Evolutionary conservation across 176 grass and related monocot genomes (phyloP).

Genomic region (Cenchrus americanus): DNA sequence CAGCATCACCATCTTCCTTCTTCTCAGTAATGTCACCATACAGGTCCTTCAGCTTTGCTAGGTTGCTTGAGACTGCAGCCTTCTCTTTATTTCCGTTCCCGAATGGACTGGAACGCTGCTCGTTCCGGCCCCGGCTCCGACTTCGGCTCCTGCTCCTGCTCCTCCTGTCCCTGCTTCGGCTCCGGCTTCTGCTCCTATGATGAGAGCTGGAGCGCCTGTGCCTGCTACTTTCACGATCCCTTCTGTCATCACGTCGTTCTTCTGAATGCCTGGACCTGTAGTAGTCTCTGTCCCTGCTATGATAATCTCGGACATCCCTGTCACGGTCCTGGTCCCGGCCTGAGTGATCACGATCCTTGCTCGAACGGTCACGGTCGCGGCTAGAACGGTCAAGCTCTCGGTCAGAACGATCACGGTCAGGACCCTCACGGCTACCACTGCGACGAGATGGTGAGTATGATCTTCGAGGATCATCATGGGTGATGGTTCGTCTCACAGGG

Average conservation of each 20-base stretch:
- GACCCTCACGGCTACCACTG: slow-evolving; percentile 25
- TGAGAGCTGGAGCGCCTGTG: slow-evolving; percentile 53
- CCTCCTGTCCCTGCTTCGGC: slow-evolving; percentile 38
- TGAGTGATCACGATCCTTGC: background rate
- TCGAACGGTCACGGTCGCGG: background rate
- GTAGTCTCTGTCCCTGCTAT: slow-evolving; percentile 46
- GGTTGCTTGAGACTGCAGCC: slow-evolving; percentile 58
- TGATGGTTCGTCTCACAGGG: slow-evolving; percentile 61
- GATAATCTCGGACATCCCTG: slow-evolving; percentile 38
- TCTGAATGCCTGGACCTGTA: slow-evolving; percentile 50
- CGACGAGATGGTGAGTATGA: slow-evolving; percentile 41
- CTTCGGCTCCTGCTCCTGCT: slow-evolving; percentile 49
- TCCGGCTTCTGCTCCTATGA: slow-evolving; percentile 49
- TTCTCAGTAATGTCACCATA: slow-evolving; percentile 73
- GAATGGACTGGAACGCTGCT: slow-evolving; percentile 48
- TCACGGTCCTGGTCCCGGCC: slow-evolving; percentile 19
- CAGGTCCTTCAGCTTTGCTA: slow-evolving; percentile 86
- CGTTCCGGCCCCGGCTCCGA: slow-evolving; percentile 41
- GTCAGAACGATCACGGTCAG: slow-evolving; percentile 34
- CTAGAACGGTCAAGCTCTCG: slow-evolving; percentile 22
- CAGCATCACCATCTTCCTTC: slow-evolving; percentile 49
- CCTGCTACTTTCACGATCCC: slow-evolving; percentile 49
- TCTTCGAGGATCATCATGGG: slow-evolving; percentile 39
- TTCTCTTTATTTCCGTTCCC: slow-evolving; percentile 49
- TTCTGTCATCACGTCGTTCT: slow-evolving; percentile 43